Conservation (phyloP, 129 eudicot species). For the Flaveria ramosissima region DNA sequence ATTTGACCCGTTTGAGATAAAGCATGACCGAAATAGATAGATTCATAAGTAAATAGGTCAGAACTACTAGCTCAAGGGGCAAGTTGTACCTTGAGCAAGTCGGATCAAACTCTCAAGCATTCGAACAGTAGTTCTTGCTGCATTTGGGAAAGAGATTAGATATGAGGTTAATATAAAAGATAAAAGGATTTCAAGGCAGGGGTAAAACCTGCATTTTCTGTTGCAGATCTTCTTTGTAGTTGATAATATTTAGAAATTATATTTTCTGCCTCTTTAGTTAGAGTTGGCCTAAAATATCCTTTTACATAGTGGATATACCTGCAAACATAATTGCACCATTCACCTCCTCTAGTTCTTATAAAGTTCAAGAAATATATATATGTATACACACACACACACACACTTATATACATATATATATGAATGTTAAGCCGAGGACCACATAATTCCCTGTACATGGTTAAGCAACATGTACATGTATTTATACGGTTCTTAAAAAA, state of each 20-base stretch:
- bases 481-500: background rate
- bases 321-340: slow-evolving; percentile 17
- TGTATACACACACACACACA: background rate
- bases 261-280: slow-evolving; percentile 83
- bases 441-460: too few relatives aligned
- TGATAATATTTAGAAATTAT: slow-evolving; percentile 90
- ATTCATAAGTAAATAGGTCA: background rate
- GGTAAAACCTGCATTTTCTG: slow-evolving; percentile 71
- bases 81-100: slow-evolving; percentile 81
- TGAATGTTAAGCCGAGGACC: background rate
- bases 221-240: slow-evolving; percentile 85
- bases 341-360: background rate
- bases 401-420: too few relatives aligned
- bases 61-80: background rate
- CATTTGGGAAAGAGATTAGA: slow-evolving; percentile 21
- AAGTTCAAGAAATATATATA: background rate
- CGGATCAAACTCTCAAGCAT: slow-evolving; percentile 97
- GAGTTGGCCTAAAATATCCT: slow-evolving; percentile 74
- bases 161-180: slow-evolving; percentile 3
- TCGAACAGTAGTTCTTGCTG: slow-evolving; percentile 91
- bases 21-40: background rate
- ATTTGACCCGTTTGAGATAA: background rate
- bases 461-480: background rate
- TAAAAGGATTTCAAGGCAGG: background rate
- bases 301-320: slow-evolving; percentile 86